Base-by-base conservation (phyloP, 2,329 filamentous ascomycete genomes). In the Paracoccidioides brasiliensis region DNA sequence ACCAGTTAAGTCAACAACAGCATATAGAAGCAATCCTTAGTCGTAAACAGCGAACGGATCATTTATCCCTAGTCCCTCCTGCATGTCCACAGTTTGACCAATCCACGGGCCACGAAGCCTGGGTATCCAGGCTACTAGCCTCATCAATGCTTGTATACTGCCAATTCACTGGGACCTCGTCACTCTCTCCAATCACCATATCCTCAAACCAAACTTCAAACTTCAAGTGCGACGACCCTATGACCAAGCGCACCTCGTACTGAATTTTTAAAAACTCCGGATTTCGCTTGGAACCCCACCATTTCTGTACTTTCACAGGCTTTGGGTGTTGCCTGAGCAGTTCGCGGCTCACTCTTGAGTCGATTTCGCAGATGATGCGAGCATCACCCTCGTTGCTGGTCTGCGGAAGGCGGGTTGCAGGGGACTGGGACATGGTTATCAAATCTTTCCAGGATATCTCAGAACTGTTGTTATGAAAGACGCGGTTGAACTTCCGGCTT, bases 171-270 rank as follows among this genome's bases (percentile, higher is more conserved):
- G 6, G 12, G 6, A 55, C 50, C 33, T 48, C 43, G 4, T 40
- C 43, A 38, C 45, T 45, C 8, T 22, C 12, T 40, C 53, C 53
- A 49, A 55, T n/a, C 9, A 49, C 15, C 9, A 7, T 9, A 40
- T 49, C 44, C 15, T 15, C 53, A 32, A 55, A 41, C n/a, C 9
- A 40, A 33, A 55, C 45, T 45, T 55, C 22, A n/a, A 55, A 43
- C 10, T 32, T 40, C 12, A 50, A 2, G 10, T 33, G 22, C 35
- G 53, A 37, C 3, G 28, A 41, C 15, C 22, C 10, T 12, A 55
- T 42, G 45, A 5, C 8, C 33, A 49, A 43, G 15, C 53, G 44
- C 5, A 55, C 44, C 45, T 55, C 53, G 37, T 41, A 53, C 52
- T 53, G 52, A 3, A 53, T 44, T 49, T 42, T 38, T 22, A 22